Conservation (phyloP, 352 stramenopile genomes). For the Globisporangium nunn region DNA sequence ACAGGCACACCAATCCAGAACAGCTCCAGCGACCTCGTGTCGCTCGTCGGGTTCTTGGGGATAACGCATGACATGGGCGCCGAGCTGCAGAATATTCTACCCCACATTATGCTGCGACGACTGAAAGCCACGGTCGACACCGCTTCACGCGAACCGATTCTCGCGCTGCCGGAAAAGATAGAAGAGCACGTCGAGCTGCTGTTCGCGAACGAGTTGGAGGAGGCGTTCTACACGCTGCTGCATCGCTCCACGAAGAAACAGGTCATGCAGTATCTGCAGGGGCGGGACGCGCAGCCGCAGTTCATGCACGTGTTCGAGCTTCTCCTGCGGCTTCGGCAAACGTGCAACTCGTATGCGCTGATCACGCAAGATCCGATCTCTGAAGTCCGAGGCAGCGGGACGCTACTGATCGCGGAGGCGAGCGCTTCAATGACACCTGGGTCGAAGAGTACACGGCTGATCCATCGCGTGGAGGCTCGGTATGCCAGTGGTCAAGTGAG, state of each 20-base stretch:
- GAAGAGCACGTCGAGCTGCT: constrained; percentile 50
- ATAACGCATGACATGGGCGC: constrained; percentile 51
- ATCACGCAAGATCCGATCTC: constrained; percentile 42
- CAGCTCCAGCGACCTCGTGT: constrained; percentile 73
- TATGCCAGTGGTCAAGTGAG: constrained; percentile 1
- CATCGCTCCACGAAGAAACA: constrained; percentile 73
- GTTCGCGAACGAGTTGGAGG: constrained; percentile 68
- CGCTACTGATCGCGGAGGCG: constrained; percentile 15
- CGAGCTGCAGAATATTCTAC: constrained; percentile 70
- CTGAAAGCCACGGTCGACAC: constrained; percentile 68
- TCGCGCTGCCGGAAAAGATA: constrained; percentile 48
- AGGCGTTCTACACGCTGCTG: constrained; percentile 70
- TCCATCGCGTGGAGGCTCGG: constrained; percentile 24
- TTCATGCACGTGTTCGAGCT: constrained; percentile 90
- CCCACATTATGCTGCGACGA: constrained; percentile 76
- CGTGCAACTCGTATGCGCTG: constrained; percentile 65
- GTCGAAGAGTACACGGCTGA: constrained; percentile 1
- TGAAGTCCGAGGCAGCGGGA: constrained; percentile 30
- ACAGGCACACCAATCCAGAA: constrained; percentile 91
- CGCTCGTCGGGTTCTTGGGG: constrained; percentile 84
- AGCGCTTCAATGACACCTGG: constrained; percentile 13
- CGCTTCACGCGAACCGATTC: constrained; percentile 40
- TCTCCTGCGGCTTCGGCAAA: constrained; percentile 78
- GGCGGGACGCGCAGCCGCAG: constrained; percentile 32
- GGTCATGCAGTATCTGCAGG: constrained; percentile 71